phyloP scores from a whole-genome alignment of 805 yeast genomes.

The Jamesozyma spencerorum region DNA sequence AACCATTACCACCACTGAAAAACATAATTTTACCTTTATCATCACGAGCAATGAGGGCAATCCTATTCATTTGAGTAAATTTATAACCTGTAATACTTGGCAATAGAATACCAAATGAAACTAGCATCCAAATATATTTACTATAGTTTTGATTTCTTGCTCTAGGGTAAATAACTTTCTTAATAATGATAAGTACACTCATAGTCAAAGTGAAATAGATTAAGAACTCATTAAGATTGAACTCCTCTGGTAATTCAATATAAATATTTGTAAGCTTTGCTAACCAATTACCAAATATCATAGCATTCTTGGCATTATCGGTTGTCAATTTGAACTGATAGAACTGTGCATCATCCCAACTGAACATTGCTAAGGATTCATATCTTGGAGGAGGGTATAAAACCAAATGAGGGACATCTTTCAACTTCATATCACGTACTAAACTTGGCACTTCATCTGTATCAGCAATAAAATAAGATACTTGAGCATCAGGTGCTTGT shows the following conservation, averaged over 20 bases:
- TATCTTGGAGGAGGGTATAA: constrained; percentile 43
- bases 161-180: constrained; percentile 36
- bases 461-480: constrained; percentile 45
- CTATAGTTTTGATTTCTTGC: constrained; percentile 16
- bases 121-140: constrained; percentile 21
- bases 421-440: constrained; percentile 36
- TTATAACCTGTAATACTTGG: constrained; percentile 53
- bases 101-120: constrained; percentile 34
- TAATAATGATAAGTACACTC: constrained; percentile 36
- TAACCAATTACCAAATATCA: constrained; percentile 47
- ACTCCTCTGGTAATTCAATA: constrained; percentile 37
- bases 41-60: constrained; percentile 52
- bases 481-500: constrained; percentile 35
- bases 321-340: constrained; percentile 30
- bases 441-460: constrained; percentile 35
- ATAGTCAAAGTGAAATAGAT: constrained; percentile 41
- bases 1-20: constrained; percentile 54
- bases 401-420: constrained; percentile 59
- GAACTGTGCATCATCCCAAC: constrained; percentile 28
- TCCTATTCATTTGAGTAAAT: constrained; percentile 49
- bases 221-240: constrained; percentile 36
- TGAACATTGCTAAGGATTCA: constrained; percentile 16
- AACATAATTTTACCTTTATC: constrained; percentile 43
- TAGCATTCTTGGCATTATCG: constrained; percentile 29
- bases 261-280: constrained; percentile 37